phyloP scores from a whole-genome alignment of 225 moss, liverwort and hornwort genomes.

The Marchantia polymorpha region DNA sequence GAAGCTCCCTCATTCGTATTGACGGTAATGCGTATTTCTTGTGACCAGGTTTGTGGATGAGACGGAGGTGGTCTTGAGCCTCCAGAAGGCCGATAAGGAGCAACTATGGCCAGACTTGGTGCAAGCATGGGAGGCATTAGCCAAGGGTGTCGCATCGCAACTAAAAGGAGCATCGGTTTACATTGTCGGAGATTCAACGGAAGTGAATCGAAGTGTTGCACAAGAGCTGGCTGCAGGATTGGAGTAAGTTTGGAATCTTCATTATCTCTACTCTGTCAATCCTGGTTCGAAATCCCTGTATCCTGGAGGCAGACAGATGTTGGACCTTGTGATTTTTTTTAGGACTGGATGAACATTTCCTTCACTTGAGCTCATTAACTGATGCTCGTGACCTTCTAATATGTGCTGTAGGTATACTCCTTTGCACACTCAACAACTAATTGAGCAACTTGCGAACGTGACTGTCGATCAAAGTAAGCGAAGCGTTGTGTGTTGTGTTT shows the following conservation, averaged over 20 bases:
- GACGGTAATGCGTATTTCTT: background rate
- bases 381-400: slow-evolving; percentile 2
- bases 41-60: slow-evolving; percentile 84
- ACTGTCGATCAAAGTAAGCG: slow-evolving; percentile 43
- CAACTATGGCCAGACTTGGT: slow-evolving; percentile 81
- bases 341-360: background rate
- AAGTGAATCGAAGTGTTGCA: slow-evolving; percentile 83
- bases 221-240: slow-evolving; percentile 73
- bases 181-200: slow-evolving; percentile 72
- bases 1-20: background rate
- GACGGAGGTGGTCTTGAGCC: slow-evolving; percentile 68
- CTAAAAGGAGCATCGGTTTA: slow-evolving; percentile 85
- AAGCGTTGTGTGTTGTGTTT: too few species aligned
- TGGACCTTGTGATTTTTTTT: background rate
- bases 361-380: background rate
- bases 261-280: background rate
- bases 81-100: slow-evolving; percentile 78
- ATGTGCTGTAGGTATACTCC: slow-evolving; percentile 61
- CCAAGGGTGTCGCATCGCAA: slow-evolving; percentile 67
- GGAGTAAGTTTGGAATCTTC: slow-evolving; percentile 45
- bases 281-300: background rate
- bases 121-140: slow-evolving; percentile 75
- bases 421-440: slow-evolving; percentile 60
- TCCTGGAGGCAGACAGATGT: background rate
- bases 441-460: slow-evolving; percentile 59